Evolutionary conservation across 371 early-diverging fungal species (phyloP), one percentile per base, ranked within the genome.

Genomic region (Rhizomucor pusillus): DNA sequence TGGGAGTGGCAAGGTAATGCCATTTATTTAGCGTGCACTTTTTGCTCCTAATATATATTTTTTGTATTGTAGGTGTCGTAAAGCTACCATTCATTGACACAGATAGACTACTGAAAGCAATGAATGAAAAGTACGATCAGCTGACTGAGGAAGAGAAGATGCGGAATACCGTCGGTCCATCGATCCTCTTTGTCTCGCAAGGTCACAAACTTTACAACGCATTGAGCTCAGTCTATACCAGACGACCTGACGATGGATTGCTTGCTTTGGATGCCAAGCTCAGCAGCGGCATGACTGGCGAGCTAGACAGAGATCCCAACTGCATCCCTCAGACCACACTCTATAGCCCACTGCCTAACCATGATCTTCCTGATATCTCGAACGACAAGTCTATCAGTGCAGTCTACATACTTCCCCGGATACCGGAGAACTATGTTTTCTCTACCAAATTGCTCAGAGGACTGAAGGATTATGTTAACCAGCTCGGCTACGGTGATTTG

Each of bases 21-120:
- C 7, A n/a, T 14, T 53, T 2, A 23, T 20, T 34, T 25, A 34
- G 18, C n/a, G 24, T 7, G 29, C 3, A 29, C 3, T 53, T 37
- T 18, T 45, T 13, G n/a, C 46, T 58, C 20, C 23, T 49, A 7
- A 37, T 51, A 20, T 29, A 35, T 7, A 43, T 33, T 14, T 40
- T 24, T 47, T 46, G 35, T n/a, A n/a, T n/a, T n/a, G n/a, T 54
- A 83, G 86, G 92, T 36, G 93, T 98, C 10, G 97, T 90, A 3
- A 75, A 94, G 35, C 73, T 98, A n/a, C 93, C 97, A 0, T 98
- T 97, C 63, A 90, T 97, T 63, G 93, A 97, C 43, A 86, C 92
- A 50, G 50, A 75, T 14, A 84, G 95, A 43, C 76, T 98, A 25
- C 59, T 93, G 19, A 70, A 78, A 5, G 97, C 95, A 1, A 87